Percentiles rank a stretch among this genome's conserved stretches.
Evolutionary conservation across 768 basidiomycete species (phyloP).

Genomic region (Mycena venus): DNA sequence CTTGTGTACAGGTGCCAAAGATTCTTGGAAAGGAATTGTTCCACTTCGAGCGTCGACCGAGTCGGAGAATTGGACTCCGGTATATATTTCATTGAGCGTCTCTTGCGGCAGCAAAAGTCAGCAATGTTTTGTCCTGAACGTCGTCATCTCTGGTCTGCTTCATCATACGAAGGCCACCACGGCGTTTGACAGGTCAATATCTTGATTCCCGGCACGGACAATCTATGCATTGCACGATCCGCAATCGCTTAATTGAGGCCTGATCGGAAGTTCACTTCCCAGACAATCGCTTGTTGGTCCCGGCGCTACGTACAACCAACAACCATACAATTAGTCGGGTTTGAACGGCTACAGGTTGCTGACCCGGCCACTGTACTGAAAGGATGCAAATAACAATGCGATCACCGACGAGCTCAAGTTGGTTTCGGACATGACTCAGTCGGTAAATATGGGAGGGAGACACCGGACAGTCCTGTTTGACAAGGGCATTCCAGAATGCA

Average conservation of each 20-base stretch:
- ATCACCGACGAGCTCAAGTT: not conserved
- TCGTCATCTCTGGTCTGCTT: not conserved
- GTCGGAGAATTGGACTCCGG: too few species aligned
- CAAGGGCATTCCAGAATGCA: not conserved
- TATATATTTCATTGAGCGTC: too few species aligned
- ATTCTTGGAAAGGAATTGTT: not conserved
- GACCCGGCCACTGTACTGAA: not conserved
- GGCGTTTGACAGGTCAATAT: not conserved
- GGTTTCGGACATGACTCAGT: not conserved
- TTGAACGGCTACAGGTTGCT: not conserved
- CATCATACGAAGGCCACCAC: not conserved
- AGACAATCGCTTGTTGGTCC: not conserved
- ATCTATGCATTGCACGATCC: not conserved
- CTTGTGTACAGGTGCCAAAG: not conserved
- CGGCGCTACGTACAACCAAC: not conserved
- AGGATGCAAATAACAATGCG: not conserved
- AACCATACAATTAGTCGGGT: not conserved
- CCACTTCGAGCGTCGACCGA: not conserved
- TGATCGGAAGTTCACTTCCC: not conserved
- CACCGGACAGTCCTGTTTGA: constrained; percentile 20
- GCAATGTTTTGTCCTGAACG: not conserved
- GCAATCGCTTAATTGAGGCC: not conserved
- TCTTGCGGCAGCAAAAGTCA: too few species aligned
- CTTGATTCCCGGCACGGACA: not conserved
- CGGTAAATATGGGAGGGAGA: not conserved